Percentiles rank a stretch among this genome's conserved stretches.
These are phyloP conservation scores for Colletotrichum costaricense DNA, from an alignment of 2,329 filamentous ascomycete species.

Conservation along the genomic window DNA sequence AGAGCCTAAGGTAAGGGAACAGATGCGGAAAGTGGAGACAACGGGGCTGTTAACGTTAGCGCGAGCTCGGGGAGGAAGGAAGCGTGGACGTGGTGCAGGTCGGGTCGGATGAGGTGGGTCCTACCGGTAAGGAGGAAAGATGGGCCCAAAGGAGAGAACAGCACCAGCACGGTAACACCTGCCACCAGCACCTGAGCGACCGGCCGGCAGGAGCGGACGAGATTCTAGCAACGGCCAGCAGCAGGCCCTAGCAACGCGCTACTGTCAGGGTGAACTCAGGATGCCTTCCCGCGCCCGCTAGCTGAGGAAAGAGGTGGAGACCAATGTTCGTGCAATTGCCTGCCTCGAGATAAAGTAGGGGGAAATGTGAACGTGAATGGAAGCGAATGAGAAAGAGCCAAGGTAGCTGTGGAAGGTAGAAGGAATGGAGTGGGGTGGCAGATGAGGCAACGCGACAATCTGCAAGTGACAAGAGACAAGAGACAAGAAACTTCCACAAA, in stretches of 20 bases:
- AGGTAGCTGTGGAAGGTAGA: background rate
- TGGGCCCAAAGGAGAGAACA: slow-evolving; percentile 31
- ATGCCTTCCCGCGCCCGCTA: slow-evolving; percentile 8
- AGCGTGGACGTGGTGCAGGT: slow-evolving; percentile 1
- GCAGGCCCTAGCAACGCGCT: background rate
- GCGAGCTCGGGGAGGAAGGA: background rate
- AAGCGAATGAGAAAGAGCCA: background rate
- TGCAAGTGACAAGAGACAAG: background rate
- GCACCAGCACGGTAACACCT: slow-evolving; percentile 5
- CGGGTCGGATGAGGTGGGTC: background rate
- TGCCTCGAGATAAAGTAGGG: background rate
- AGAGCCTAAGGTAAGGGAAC: background rate
- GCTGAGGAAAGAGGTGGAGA: background rate
- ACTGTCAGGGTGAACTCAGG: slow-evolving; percentile 9
- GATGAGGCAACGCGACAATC: background rate
- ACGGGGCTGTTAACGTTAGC: slow-evolving; percentile 2
- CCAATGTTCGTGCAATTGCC: background rate
- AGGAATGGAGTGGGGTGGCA: background rate
- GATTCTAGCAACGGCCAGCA: background rate
- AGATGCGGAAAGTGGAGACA: background rate
- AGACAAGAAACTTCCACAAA: background rate
- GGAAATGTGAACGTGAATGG: background rate
- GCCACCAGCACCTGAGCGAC: background rate
- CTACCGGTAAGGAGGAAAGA: slow-evolving; percentile 9
- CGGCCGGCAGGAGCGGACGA: background rate